A percentile compares a stretch with the other conserved stretches of the same genome.
Conservation (phyloP, 2,329 filamentous ascomycete genomes). For the Neobulgaria alba region DNA sequence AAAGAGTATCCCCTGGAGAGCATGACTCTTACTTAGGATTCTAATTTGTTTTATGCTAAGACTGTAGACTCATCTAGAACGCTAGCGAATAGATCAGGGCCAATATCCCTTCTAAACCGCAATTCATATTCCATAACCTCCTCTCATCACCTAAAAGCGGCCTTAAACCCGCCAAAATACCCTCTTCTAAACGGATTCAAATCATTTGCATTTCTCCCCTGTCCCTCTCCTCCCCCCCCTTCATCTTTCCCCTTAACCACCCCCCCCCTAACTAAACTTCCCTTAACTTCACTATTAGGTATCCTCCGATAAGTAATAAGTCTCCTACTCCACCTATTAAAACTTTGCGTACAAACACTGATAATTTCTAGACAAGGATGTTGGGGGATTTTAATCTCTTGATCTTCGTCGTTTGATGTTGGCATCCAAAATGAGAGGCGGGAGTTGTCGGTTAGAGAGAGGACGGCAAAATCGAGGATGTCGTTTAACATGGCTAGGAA, state of each 20-base stretch:
- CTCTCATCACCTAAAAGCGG: slow-evolving; percentile 19
- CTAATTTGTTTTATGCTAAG: too few species aligned
- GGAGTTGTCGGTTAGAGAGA: slow-evolving; percentile 68
- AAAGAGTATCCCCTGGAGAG: too few species aligned
- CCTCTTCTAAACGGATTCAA: slow-evolving; percentile 57
- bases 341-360: slow-evolving; percentile 72
- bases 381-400: slow-evolving; percentile 66
- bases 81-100: too few species aligned
- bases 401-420: slow-evolving; percentile 70
- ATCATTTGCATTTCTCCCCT: slow-evolving; percentile 50
- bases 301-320: slow-evolving; percentile 78
- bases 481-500: slow-evolving; percentile 87
- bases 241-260: slow-evolving; percentile 26
- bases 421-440: slow-evolving; percentile 96
- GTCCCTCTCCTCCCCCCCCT: slow-evolving; percentile 29
- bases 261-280: slow-evolving; percentile 19
- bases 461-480: slow-evolving; percentile 72
- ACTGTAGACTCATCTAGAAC: too few species aligned
- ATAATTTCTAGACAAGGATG: slow-evolving; percentile 70
- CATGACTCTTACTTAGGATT: too few species aligned
- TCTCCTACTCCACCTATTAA: slow-evolving; percentile 79
- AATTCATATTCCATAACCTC: neutral
- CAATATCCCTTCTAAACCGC: too few species aligned
- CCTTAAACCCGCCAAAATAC: slow-evolving; percentile 36
- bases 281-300: slow-evolving; percentile 46